A percentile compares a stretch with the other conserved stretches of the same genome.
Evolutionary conservation across 2,329 filamentous ascomycete genomes (phyloP).

Genomic region (Knufia fluminis): DNA sequence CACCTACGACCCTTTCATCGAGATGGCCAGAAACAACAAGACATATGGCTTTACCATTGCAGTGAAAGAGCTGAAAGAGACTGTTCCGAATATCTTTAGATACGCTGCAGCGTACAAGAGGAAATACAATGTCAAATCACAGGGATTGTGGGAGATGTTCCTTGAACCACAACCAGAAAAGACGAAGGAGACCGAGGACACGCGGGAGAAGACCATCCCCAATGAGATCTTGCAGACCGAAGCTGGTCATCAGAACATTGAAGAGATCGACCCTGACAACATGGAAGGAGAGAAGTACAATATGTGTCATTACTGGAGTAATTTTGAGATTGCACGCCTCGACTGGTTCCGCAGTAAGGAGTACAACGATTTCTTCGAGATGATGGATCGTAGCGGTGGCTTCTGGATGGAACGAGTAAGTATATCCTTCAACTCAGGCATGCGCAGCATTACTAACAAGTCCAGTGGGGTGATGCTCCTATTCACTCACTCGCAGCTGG

Average conservation of each 20-base stretch:
- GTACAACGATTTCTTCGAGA: slow-evolving; percentile 96
- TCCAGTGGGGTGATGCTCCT: slow-evolving; percentile 92
- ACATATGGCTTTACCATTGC: slow-evolving; percentile 98
- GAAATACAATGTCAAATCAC: slow-evolving; percentile 76
- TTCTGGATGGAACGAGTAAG: slow-evolving; percentile 98
- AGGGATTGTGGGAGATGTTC: slow-evolving; percentile 99
- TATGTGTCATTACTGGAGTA: slow-evolving; percentile 99
- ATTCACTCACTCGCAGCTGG: slow-evolving; percentile 96
- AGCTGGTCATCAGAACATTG: slow-evolving; percentile 58
- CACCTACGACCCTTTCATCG: slow-evolving; percentile 93
- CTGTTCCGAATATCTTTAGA: slow-evolving; percentile 95
- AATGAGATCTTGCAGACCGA: slow-evolving; percentile 74
- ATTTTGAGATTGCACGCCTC: slow-evolving; percentile 93
- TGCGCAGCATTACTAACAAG: slow-evolving; percentile 23
- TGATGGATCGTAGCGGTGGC: slow-evolving; percentile 96
- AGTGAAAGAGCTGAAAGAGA: slow-evolving; percentile 95
- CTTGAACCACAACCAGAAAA: slow-evolving; percentile 58
- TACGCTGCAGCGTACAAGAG: slow-evolving; percentile 98
- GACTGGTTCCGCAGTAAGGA: slow-evolving; percentile 96
- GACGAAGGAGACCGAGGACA: slow-evolving; percentile 46
- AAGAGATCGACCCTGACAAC: slow-evolving; percentile 75
- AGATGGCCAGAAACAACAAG: slow-evolving; percentile 92
- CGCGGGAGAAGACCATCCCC: slow-evolving; percentile 60
- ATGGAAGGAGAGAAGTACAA: slow-evolving; percentile 99
- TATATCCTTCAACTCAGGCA: slow-evolving; percentile 15